Conservation (phyloP, 345 rosid genomes). For the Syzygium grande region DNA sequence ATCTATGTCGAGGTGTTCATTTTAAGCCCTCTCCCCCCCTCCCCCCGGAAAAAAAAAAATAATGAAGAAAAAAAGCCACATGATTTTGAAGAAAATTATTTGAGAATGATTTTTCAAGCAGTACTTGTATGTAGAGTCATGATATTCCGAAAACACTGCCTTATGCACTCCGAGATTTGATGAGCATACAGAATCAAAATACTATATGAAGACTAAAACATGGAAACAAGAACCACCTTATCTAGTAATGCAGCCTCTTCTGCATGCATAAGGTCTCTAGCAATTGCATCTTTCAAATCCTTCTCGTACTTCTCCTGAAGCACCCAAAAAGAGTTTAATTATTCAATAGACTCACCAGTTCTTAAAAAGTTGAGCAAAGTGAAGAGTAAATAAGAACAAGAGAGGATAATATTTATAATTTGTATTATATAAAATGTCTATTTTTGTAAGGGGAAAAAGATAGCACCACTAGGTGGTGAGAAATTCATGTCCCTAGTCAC, state of each 20-base stretch:
- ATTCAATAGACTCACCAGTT: neutral
- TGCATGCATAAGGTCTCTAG: slow-evolving; percentile 85
- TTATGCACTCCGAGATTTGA: neutral
- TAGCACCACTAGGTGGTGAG: neutral
- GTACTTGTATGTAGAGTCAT: neutral
- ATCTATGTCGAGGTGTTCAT: neutral
- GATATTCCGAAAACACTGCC: neutral
- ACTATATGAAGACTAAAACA: slow-evolving; percentile 1
- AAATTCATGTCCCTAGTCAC: neutral
- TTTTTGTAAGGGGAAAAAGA: neutral
- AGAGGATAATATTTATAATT: neutral
- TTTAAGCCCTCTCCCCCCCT: neutral
- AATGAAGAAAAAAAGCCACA: neutral
- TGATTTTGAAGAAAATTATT: neutral
- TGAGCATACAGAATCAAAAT: neutral
- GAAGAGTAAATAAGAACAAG: neutral
- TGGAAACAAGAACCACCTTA: slow-evolving; percentile 48
- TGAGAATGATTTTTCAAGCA: neutral
- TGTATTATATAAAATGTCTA: neutral
- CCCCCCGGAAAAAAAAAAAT: neutral
- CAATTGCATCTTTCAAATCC: slow-evolving; percentile 80
- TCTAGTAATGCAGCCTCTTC: slow-evolving; percentile 96
- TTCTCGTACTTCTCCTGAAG: slow-evolving; percentile 83
- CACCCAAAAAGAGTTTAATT: neutral
- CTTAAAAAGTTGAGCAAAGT: neutral